A percentile compares a stretch with the other conserved stretches of the same genome.
Conservation (phyloP, 495 filamentous ascomycete genomes). For the Neurospora sp. region DNA sequence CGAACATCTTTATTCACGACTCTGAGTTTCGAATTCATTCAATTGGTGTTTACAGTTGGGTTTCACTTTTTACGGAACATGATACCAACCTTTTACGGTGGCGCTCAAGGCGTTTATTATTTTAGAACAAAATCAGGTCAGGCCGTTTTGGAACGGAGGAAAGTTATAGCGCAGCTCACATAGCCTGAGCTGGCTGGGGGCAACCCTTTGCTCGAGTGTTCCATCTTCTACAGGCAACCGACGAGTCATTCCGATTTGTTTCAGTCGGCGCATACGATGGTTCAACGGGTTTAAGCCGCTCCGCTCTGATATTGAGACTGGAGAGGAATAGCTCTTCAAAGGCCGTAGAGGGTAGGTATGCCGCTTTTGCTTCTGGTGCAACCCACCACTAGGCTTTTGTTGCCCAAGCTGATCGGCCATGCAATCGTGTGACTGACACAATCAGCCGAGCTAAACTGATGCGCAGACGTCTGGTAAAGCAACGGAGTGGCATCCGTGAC, state of each 20-base stretch:
- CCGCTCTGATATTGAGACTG: not conserved
- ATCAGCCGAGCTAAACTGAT: not conserved
- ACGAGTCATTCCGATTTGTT: not conserved
- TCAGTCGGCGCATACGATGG: not conserved
- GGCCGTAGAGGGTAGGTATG: not conserved
- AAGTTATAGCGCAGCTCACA: not conserved
- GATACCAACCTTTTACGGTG: slow-evolving; percentile 1
- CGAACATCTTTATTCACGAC: not conserved
- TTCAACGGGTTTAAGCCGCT: not conserved
- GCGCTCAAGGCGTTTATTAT: slow-evolving; percentile 5
- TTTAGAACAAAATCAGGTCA: not conserved
- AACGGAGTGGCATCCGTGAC: not conserved
- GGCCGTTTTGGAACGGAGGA: not conserved
- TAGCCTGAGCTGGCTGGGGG: not conserved
- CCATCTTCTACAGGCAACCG: not conserved
- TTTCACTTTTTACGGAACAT: not conserved
- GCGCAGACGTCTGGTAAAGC: not conserved
- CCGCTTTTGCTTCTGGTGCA: not conserved
- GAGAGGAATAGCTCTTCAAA: not conserved
- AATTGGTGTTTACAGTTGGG: not conserved
- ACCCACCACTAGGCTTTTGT: not conserved
- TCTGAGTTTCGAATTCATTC: not conserved
- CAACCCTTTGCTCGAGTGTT: not conserved
- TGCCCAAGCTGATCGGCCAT: not conserved
- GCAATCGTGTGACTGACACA: not conserved